Evolutionary conservation across 2,329 filamentous ascomycete genomes (phyloP).

Genomic region (Botrytis byssoidea): DNA sequence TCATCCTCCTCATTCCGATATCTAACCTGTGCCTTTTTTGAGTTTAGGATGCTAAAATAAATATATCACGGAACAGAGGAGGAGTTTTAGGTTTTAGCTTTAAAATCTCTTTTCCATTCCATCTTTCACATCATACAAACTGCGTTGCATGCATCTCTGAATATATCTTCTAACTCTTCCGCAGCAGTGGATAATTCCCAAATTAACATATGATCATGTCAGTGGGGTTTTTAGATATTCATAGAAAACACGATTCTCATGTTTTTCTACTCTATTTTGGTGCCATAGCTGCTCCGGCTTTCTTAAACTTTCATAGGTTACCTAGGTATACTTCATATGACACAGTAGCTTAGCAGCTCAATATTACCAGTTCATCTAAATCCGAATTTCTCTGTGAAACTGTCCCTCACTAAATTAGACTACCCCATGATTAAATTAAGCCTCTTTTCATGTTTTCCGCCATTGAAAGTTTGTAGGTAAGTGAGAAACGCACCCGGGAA

Average conservation of each 20-base stretch:
- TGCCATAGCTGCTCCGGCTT: not conserved
- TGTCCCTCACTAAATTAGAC: not conserved
- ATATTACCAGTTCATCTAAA: not conserved
- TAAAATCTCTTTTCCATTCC: not conserved
- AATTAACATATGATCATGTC: not conserved
- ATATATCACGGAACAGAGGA: no score
- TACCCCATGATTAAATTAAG: not conserved
- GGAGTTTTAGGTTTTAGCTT: not conserved
- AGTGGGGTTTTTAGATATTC: rapidly evolving
- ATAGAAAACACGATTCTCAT: not conserved
- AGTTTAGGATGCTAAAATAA: not conserved
- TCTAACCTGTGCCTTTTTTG: not conserved
- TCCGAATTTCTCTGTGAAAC: not conserved
- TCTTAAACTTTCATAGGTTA: not conserved
- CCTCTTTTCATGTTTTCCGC: not conserved
- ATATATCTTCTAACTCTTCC: not conserved
- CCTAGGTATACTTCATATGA: not conserved
- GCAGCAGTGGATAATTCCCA: not conserved
- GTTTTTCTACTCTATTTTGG: not conserved
- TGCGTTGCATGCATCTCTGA: not conserved
- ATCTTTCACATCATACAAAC: not conserved
- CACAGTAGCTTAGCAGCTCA: not conserved
- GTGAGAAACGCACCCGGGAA: no score
- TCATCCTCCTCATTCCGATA: not conserved
- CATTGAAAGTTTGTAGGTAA: not conserved